These are phyloP conservation scores for Stellera chamaejasme DNA, from an alignment of 345 rosid genomes.

Conservation along the genomic window DNA sequence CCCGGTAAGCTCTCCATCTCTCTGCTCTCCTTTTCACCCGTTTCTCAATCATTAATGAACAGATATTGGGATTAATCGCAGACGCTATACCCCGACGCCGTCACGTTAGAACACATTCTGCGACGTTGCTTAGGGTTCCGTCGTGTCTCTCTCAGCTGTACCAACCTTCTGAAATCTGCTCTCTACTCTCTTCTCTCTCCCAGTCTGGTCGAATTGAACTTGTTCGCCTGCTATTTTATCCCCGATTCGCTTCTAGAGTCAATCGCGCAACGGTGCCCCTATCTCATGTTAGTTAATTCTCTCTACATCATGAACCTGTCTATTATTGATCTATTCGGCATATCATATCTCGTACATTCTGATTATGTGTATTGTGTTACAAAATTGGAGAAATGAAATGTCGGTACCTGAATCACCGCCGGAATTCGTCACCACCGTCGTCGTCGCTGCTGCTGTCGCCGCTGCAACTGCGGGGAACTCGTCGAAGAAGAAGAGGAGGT, in stretches of 20 bases:
- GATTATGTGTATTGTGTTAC: neutral
- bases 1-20: slow-evolving; percentile 20
- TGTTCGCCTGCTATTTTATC: slow-evolving; percentile 34
- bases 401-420: no score
- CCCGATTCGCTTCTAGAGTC: slow-evolving; percentile 25
- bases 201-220: slow-evolving; percentile 33
- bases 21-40: neutral
- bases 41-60: neutral
- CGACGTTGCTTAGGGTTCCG: slow-evolving; percentile 22
- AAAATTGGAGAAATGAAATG: neutral
- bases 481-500: no score
- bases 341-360: neutral
- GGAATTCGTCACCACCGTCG: no score
- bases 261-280: slow-evolving; percentile 35
- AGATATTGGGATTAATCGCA: slow-evolving; percentile 7
- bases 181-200: slow-evolving; percentile 25
- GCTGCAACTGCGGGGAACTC: no score
- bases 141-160: slow-evolving; percentile 39
- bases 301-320: no score
- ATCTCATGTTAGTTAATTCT: slow-evolving; percentile 35
- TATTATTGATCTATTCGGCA: neutral
- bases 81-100: slow-evolving; percentile 31
- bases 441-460: no score
- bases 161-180: slow-evolving; percentile 27
- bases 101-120: slow-evolving; percentile 28